Percentiles rank a stretch among this genome's conserved stretches.
Conservation (phyloP, 2,329 filamentous ascomycete species). For the Colletotrichum camelliae region DNA sequence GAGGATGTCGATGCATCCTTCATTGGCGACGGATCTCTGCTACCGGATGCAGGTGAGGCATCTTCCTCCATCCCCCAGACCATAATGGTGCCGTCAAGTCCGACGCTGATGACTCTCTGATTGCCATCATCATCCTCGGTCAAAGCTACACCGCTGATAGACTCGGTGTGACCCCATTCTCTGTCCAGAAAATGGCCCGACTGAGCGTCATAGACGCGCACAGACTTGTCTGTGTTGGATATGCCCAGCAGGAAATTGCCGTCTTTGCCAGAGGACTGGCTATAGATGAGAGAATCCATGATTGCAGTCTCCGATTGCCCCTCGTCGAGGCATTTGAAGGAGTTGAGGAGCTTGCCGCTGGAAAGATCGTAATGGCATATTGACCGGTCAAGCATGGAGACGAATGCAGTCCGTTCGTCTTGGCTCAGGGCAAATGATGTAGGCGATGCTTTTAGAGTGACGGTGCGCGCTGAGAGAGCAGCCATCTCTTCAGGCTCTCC, state of each 20-base stretch:
- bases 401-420: conserved; percentile 63
- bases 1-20: conserved; percentile 56
- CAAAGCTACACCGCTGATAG: conserved; percentile 84
- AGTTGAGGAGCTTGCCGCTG: conserved; percentile 71
- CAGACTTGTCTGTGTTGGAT: conserved; percentile 94
- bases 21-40: conserved; percentile 59
- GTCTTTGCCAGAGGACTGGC: conserved; percentile 57
- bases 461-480: conserved; percentile 77
- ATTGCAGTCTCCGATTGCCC: conserved; percentile 82
- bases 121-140: conserved; percentile 63
- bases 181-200: conserved; percentile 80
- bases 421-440: conserved; percentile 79
- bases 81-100: conserved; percentile 83
- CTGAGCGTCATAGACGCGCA: conserved; percentile 84
- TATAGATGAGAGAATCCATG: conserved; percentile 77
- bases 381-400: conserved; percentile 66
- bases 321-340: conserved; percentile 84
- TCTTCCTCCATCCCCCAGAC: conserved; percentile 70
- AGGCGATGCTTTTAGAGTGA: conserved; percentile 86
- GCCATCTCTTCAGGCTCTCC: conserved; percentile 69
- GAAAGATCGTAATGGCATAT: conserved; percentile 67
- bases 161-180: conserved; percentile 95
- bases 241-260: conserved; percentile 79
- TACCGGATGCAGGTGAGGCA: conserved; percentile 41
- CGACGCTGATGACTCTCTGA: conserved; percentile 73